phyloP scores from a whole-genome alignment of 805 yeast genomes.

The Debaryomyces hansenii region DNA sequence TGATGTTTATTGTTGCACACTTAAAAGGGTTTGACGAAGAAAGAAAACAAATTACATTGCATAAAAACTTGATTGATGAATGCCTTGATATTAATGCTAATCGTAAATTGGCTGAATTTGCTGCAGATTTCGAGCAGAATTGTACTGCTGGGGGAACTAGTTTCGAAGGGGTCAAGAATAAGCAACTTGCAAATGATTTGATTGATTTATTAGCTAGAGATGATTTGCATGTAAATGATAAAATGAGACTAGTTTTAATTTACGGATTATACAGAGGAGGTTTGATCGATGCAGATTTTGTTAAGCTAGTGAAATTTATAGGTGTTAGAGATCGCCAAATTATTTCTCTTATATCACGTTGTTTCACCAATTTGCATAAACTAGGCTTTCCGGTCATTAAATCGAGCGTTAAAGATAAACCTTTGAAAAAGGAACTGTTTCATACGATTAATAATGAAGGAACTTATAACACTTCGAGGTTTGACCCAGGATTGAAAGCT shows the following conservation, averaged over 20 bases:
- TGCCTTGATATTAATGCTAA: slow-evolving; percentile 61
- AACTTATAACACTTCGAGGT: slow-evolving; percentile 67
- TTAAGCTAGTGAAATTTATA: slow-evolving; percentile 61
- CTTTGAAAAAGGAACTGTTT: slow-evolving; percentile 49
- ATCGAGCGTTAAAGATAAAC: slow-evolving; percentile 37
- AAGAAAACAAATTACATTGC: slow-evolving; percentile 57
- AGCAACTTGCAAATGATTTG: slow-evolving; percentile 60
- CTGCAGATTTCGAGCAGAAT: slow-evolving; percentile 85
- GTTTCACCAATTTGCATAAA: slow-evolving; percentile 40
- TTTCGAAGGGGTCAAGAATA: slow-evolving; percentile 63
- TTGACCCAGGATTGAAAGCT: slow-evolving; percentile 66
- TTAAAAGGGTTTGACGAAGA: slow-evolving; percentile 67
- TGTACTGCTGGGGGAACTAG: slow-evolving; percentile 72
- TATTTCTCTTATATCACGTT: slow-evolving; percentile 56
- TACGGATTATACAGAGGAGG: slow-evolving; percentile 86
- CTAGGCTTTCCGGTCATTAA: slow-evolving; percentile 61
- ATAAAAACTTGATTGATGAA: slow-evolving; percentile 61
- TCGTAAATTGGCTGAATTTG: slow-evolving; percentile 58
- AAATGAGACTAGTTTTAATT: slow-evolving; percentile 68
- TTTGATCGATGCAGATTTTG: slow-evolving; percentile 67
- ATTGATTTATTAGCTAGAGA: slow-evolving; percentile 52
- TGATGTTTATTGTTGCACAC: slow-evolving; percentile 73
- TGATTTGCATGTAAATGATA: slow-evolving; percentile 58
- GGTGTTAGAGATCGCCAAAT: slow-evolving; percentile 47
- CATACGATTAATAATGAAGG: slow-evolving; percentile 57